Evolutionary conservation across 2,329 filamentous ascomycete genomes (phyloP).

Genomic region (Paraconiothyrium brasiliense): DNA sequence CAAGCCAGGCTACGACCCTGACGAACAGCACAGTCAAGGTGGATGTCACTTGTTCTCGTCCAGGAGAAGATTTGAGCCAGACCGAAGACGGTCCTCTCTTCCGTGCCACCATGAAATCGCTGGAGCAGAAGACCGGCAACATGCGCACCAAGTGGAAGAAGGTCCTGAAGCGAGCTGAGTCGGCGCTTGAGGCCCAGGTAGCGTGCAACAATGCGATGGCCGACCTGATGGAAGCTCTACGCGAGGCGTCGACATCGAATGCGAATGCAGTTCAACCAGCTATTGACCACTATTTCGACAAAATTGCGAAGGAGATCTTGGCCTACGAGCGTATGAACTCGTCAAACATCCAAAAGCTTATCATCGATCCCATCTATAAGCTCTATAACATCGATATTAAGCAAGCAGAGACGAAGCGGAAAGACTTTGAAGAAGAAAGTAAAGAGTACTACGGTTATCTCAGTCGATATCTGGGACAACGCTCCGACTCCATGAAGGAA

Average conservation of each 20-base stretch:
- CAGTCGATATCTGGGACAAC: constrained; percentile 92
- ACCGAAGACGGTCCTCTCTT: constrained; percentile 95
- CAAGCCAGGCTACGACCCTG: constrained; percentile 51
- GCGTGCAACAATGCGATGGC: constrained; percentile 87
- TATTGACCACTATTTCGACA: constrained; percentile 97
- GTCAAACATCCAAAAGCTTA: constrained; percentile 84
- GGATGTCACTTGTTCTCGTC: constrained; percentile 85
- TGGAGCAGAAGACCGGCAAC: constrained; percentile 95
- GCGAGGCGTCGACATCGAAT: constrained; percentile 89
- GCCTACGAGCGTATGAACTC: constrained; percentile 87
- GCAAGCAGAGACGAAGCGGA: constrained; percentile 94
- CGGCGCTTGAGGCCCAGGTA: constrained; percentile 79
- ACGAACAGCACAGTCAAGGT: constrained; percentile 70
- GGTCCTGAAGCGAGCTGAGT: constrained; percentile 91
- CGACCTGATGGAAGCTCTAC: constrained; percentile 84
- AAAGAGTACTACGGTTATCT: constrained; percentile 98
- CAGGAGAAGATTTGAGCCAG: constrained; percentile 79
- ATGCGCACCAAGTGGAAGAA: constrained; percentile 97
- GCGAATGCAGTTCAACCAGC: constrained; percentile 97
- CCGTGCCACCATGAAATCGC: constrained; percentile 92
- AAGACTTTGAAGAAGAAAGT: constrained; percentile 98
- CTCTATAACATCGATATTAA: constrained; percentile 97
- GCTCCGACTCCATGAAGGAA: constrained; percentile 94
- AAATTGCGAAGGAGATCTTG: constrained; percentile 90
- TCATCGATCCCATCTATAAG: constrained; percentile 92